Conservation (phyloP, 106 monocot genomes). For the Iris macrosiphon region DNA sequence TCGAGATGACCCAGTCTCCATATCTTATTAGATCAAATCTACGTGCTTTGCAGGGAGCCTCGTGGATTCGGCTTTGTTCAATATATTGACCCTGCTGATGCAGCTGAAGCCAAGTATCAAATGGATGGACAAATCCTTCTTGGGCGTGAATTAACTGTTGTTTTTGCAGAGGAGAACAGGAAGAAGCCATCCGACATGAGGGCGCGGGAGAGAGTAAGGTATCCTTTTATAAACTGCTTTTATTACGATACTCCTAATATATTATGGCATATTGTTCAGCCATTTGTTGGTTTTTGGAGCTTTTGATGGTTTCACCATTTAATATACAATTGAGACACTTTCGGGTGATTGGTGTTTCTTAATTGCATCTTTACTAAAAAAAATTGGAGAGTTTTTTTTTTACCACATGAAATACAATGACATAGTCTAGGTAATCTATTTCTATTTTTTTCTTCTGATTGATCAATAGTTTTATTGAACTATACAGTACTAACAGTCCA, state of each 20-base stretch:
- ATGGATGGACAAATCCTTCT: constrained; percentile 91
- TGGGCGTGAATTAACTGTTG: constrained; percentile 87
- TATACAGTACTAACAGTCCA: too few relatives aligned
- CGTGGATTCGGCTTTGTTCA: constrained; percentile 98
- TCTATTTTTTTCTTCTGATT: too few relatives aligned
- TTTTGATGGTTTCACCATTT: too few relatives aligned
- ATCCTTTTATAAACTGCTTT: neutral
- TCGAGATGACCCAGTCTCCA: too few relatives aligned
- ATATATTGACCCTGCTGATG: constrained; percentile 79
- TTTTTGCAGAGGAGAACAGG: constrained; percentile 95
- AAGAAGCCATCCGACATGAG: constrained; percentile 92
- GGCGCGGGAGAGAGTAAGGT: constrained; percentile 79
- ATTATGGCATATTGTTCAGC: too few relatives aligned
- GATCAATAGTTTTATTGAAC: too few relatives aligned
- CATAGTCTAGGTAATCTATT: too few relatives aligned
- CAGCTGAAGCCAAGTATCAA: constrained; percentile 90
- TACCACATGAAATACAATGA: neutral
- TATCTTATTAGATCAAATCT: neutral
- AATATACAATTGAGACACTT: too few relatives aligned
- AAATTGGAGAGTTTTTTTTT: neutral
- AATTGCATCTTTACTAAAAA: too few relatives aligned
- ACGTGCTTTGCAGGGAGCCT: constrained; percentile 50
- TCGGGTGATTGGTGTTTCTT: too few relatives aligned
- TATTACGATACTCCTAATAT: too few relatives aligned
- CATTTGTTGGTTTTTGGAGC: too few relatives aligned